phyloP scores from a whole-genome alignment of 306 rosid species.

The Ammopiptanthus mongolicus region DNA sequence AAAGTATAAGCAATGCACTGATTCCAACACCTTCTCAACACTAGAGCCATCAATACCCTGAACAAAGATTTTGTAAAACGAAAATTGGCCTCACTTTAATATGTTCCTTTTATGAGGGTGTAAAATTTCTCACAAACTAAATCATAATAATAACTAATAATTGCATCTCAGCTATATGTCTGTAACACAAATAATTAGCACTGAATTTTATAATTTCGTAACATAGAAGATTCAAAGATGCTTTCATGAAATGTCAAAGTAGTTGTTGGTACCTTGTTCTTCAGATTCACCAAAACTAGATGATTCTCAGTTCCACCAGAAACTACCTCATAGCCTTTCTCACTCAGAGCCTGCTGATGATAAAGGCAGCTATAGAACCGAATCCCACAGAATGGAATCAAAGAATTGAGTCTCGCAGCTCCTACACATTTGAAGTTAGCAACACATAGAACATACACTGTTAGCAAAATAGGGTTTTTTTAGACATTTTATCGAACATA shows the following conservation, averaged over 20 bases:
- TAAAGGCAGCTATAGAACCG: too few species aligned
- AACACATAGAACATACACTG: too few species aligned
- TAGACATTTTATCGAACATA: too few species aligned
- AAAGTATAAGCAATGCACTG: conserved; percentile 47
- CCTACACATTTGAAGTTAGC: too few species aligned
- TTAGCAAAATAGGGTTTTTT: too few species aligned
- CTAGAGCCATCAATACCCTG: conserved; percentile 94
- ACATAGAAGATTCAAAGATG: background rate
- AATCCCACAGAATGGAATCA: too few species aligned
- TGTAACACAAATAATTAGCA: background rate
- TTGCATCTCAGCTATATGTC: background rate
- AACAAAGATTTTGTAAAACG: too few species aligned
- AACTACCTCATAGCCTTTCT: too few species aligned
- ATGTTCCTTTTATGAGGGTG: background rate
- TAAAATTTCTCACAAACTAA: background rate
- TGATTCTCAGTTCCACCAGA: too few species aligned
- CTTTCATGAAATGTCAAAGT: background rate
- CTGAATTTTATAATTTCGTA: background rate
- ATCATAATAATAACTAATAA: background rate
- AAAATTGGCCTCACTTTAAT: too few species aligned
- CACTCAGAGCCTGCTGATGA: too few species aligned
- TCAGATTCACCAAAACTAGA: conserved; percentile 91
- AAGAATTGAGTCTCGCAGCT: too few species aligned
- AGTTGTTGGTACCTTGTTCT: conserved; percentile 60
- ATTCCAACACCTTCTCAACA: conserved; percentile 87